Conservation (phyloP, 208 protist species). For the Leishmania amazonensis region DNA sequence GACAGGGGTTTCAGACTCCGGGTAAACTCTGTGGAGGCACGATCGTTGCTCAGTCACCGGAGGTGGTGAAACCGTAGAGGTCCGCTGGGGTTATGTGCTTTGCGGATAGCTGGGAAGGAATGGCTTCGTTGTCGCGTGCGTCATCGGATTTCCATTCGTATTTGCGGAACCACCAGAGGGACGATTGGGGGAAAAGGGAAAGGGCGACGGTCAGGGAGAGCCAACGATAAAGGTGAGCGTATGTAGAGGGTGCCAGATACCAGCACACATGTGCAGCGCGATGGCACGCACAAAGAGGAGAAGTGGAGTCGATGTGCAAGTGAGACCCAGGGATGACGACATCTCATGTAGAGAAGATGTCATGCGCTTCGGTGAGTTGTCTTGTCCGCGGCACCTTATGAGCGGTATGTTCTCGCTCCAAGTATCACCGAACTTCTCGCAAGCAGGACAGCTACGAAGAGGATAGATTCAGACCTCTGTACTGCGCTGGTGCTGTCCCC, state of each 20-base stretch:
- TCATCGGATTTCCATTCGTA: neutral
- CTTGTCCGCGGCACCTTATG: neutral
- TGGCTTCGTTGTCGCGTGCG: neutral
- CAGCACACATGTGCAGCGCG: neutral
- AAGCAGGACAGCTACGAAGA: neutral
- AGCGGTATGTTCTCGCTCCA: neutral
- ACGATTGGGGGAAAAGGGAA: no score
- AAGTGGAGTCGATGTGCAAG: neutral
- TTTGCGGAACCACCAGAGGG: neutral
- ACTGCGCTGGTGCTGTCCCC: neutral
- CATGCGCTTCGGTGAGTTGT: neutral
- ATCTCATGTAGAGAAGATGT: no score
- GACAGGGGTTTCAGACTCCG: neutral
- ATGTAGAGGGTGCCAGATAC: neutral
- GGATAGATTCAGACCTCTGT: neutral
- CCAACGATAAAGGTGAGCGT: neutral
- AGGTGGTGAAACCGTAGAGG: neutral
- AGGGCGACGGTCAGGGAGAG: neutral
- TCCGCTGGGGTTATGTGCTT: neutral
- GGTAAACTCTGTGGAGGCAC: neutral
- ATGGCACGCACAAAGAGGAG: no score
- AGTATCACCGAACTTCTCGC: neutral
- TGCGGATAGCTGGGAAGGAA: neutral
- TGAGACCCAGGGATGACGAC: neutral
- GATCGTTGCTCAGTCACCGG: neutral